Base-by-base conservation (phyloP, 768 basidiomycete genomes). In the Peribolospora kevripleyi region DNA sequence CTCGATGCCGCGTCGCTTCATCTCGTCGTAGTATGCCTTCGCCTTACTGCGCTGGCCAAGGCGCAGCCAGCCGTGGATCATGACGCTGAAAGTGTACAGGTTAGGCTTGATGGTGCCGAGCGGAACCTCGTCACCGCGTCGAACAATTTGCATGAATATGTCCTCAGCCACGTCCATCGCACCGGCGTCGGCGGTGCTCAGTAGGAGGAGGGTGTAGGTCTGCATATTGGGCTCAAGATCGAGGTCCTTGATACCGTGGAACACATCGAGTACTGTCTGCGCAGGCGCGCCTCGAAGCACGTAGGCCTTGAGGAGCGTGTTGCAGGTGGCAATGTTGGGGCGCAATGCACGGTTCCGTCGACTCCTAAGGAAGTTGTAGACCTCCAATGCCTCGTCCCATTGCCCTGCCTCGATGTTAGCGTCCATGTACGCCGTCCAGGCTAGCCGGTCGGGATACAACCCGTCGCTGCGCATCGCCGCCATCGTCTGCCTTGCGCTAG, bases 221-320 rank as follows among this genome's bases (percentile, higher is more conserved):
- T 74, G 71, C 4, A 61, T 65, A 59, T 81, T 75, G 0, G 84
- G 81, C 45, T 71, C 70, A 11, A 80, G 63, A 3, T 74, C 73
- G 6, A 70, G 64, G 53, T 70, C 73, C 14, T 54, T 10, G 37
- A 66, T 61, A 4, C 54, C 13, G 48, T 72, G 68, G 67, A 87
- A 86, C 42, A 84, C 63, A 4, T 69, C 65, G 38, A 75, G 69
- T 46, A 87, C 79, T 38, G 76, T 65, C 41, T 67, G 65, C 60
- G 81, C 82, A 0, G 88, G 85, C 2, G 84, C 76, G 37, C 82
- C 84, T 42, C 84, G 74, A 50, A 81, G 70, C 53, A 91, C 75
- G 62, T 84, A 82, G 2, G 85, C 84, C 67, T 84, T 84, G 60
- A 91, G 69, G 37, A 93, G 72, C 67, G 78, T 80, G 52, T 80